Conservation (phyloP, 768 basidiomycete species). For the Boletus sp. region DNA sequence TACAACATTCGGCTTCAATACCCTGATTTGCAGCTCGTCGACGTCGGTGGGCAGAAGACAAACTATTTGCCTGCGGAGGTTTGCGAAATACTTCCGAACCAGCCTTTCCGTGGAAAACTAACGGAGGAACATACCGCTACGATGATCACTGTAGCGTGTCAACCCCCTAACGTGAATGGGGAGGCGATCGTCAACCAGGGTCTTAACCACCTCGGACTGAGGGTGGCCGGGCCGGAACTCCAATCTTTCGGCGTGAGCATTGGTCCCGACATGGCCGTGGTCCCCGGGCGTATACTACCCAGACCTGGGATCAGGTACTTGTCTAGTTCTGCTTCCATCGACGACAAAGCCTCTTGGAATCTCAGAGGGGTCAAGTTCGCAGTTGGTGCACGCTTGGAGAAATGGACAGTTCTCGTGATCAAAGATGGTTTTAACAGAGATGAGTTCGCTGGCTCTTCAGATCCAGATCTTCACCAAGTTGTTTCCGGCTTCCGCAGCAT, state of each 20-base stretch:
- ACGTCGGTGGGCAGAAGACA: slow-evolving; percentile 46
- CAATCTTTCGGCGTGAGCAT: slow-evolving; percentile 45
- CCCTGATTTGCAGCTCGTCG: slow-evolving; percentile 45
- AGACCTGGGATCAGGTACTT: slow-evolving; percentile 43
- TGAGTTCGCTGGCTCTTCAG: slow-evolving; percentile 55
- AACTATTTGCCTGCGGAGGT: slow-evolving; percentile 47
- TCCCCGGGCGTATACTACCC: slow-evolving; percentile 51
- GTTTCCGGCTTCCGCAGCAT: slow-evolving; percentile 57
- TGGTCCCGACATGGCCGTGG: slow-evolving; percentile 51
- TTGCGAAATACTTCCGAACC: slow-evolving; percentile 45
- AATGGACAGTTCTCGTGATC: slow-evolving; percentile 72
- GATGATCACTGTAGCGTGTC: slow-evolving; percentile 52
- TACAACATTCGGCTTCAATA: slow-evolving; percentile 39
- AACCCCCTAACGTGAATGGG: slow-evolving; percentile 49
- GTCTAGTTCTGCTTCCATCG: slow-evolving; percentile 32
- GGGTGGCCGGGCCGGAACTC: slow-evolving; percentile 33
- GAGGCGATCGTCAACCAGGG: slow-evolving; percentile 43
- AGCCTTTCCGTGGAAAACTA: slow-evolving; percentile 50
- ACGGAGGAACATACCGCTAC: slow-evolving; percentile 49
- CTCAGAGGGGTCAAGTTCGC: slow-evolving; percentile 58
- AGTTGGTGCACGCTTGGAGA: slow-evolving; percentile 50
- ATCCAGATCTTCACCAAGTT: slow-evolving; percentile 48
- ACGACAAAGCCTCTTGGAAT: slow-evolving; percentile 54
- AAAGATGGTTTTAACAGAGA: slow-evolving; percentile 50
- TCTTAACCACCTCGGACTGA: slow-evolving; percentile 43